Conservation (phyloP, 495 filamentous ascomycete genomes). For the Choiromyces venosus region DNA sequence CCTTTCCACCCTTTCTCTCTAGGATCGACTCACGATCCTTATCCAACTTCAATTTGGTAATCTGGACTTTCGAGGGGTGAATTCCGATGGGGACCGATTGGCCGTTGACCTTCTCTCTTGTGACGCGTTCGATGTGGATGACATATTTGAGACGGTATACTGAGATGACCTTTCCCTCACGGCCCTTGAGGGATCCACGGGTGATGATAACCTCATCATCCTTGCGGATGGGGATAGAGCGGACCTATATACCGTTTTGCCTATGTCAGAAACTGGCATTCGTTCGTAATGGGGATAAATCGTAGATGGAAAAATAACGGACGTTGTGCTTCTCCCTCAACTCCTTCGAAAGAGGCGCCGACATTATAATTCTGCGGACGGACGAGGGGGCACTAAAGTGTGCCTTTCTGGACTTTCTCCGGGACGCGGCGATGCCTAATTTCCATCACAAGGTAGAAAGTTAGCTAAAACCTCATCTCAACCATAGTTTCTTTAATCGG, state of each 20-base stretch:
- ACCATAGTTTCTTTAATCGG: neutral
- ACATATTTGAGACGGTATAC: constrained; percentile 98
- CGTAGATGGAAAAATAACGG: constrained; percentile 43
- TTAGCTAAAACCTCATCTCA: neutral
- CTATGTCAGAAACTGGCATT: constrained; percentile 10
- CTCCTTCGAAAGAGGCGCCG: constrained; percentile 89
- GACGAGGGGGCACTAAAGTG: constrained; percentile 91
- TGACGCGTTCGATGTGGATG: constrained; percentile 86
- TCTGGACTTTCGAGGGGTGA: constrained; percentile 85
- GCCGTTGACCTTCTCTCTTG: constrained; percentile 89
- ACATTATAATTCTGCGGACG: constrained; percentile 88
- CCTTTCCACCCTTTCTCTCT: constrained; percentile 62
- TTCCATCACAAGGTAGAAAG: constrained; percentile 4
- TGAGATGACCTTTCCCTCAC: constrained; percentile 87
- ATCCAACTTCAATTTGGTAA: constrained; percentile 96
- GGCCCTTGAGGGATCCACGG: constrained; percentile 86
- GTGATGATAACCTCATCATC: constrained; percentile 90
- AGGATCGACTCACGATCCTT: constrained; percentile 96
- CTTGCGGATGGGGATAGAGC: constrained; percentile 94
- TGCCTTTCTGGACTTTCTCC: constrained; percentile 95
- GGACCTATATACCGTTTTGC: constrained; percentile 57
- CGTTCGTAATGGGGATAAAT: neutral
- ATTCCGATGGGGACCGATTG: constrained; percentile 84
- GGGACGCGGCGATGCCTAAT: constrained; percentile 63
- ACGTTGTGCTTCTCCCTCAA: constrained; percentile 94